Evolutionary conservation across 1,139 yeast species (phyloP).

Genomic region (Diutina catenulata): DNA sequence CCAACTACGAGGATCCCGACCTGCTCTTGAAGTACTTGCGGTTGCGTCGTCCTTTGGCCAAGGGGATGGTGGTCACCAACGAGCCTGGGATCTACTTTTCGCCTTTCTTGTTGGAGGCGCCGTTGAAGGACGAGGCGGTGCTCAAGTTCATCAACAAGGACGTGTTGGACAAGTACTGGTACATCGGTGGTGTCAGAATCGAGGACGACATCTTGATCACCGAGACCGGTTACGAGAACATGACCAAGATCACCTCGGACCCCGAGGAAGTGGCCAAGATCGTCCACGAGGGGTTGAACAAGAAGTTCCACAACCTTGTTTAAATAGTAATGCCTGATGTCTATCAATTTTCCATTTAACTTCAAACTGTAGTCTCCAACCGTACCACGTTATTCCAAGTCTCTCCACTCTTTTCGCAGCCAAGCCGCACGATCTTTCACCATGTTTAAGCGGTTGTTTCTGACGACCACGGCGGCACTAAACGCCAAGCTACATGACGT

Average conservation of each 20-base stretch:
- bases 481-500: conserved; percentile 1
- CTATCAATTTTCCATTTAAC: too few species aligned
- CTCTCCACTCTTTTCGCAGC: too few species aligned
- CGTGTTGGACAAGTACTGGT: conserved; percentile 66
- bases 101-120: conserved; percentile 62
- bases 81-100: conserved; percentile 95
- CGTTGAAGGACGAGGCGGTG: conserved; percentile 44
- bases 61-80: conserved; percentile 82
- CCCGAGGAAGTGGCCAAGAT: conserved; percentile 71
- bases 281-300: conserved; percentile 55
- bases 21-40: conserved; percentile 68
- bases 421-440: too few species aligned
- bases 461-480: neutral
- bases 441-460: neutral
- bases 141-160: conserved; percentile 51
- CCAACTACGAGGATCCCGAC: conserved; percentile 77
- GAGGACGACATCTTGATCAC: conserved; percentile 88
- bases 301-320: conserved; percentile 52
- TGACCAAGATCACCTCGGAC: conserved; percentile 76
- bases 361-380: too few species aligned
- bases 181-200: conserved; percentile 91
- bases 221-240: conserved; percentile 61
- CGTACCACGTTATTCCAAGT: too few species aligned
- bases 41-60: conserved; percentile 58
- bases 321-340: conserved; percentile 9